Conservation (phyloP, 257 asterid species). For the Solanum clarkiae region DNA sequence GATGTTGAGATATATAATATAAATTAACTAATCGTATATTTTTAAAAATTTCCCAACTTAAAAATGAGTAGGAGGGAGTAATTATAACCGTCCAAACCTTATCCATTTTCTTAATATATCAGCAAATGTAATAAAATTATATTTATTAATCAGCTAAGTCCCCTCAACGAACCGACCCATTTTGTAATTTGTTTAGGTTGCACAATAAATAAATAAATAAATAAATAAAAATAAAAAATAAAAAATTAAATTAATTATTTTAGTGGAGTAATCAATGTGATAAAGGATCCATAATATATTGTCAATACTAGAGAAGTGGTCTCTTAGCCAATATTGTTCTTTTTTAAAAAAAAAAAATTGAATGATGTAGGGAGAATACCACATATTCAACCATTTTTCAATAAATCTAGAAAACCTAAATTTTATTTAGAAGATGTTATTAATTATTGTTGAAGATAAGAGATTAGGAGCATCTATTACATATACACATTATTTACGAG, state of each 20-base stretch:
- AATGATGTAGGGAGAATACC: not conserved
- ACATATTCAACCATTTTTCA: not conserved
- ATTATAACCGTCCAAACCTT: not conserved
- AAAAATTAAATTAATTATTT: too few relatives aligned
- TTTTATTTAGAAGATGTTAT: not conserved
- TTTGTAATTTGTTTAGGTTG: not conserved
- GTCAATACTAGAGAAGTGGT: not conserved
- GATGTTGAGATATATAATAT: too few relatives aligned
- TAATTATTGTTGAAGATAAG: not conserved
- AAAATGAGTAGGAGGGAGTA: too few relatives aligned
- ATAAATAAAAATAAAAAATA: too few relatives aligned
- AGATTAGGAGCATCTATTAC: not conserved
- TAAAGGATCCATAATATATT: not conserved
- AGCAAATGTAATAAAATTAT: not conserved
- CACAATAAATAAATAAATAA: too few relatives aligned
- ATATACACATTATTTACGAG: not conserved
- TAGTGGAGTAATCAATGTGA: not conserved
- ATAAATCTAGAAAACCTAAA: not conserved
- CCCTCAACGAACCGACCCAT: not conserved
- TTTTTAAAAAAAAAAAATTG: not conserved
- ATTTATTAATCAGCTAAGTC: too few relatives aligned
- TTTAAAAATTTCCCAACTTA: too few relatives aligned
- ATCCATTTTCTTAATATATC: not conserved
- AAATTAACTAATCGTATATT: too few relatives aligned
- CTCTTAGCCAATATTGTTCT: not conserved